Percentiles rank a stretch among this genome's conserved stretches.
These are phyloP conservation scores for Pythium rhizo-oryzae DNA, from an alignment of 352 stramenopile species.

Conservation along the genomic window DNA sequence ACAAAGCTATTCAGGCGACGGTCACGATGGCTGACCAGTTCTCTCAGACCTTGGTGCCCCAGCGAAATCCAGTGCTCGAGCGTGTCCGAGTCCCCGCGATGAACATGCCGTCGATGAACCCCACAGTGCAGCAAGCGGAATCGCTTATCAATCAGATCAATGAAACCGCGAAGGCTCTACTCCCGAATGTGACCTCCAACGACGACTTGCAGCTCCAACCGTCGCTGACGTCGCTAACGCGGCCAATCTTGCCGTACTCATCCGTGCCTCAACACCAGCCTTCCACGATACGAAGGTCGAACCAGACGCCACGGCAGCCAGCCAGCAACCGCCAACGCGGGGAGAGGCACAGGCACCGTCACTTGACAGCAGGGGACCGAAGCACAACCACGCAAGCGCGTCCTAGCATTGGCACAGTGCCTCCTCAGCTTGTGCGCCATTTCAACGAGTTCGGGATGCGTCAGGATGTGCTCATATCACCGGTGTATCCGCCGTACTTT, in stretches of 20 bases:
- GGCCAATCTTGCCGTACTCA: neutral
- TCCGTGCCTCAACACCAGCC: neutral
- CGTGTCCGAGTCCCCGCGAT: conserved; percentile 46
- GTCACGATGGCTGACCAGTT: conserved; percentile 37
- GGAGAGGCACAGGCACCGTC: conserved; percentile 12
- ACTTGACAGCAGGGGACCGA: conserved; percentile 15
- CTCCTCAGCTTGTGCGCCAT: conserved; percentile 54
- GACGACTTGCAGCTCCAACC: conserved; percentile 37
- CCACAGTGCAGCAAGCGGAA: conserved; percentile 28
- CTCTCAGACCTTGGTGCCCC: conserved; percentile 66
- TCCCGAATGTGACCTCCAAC: conserved; percentile 48
- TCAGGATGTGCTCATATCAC: conserved; percentile 63
- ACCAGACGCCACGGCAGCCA: conserved; percentile 3
- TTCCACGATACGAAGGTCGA: neutral
- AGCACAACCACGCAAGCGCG: neutral
- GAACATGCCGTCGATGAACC: conserved; percentile 46
- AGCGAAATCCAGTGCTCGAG: conserved; percentile 70
- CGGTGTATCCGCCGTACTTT: conserved; percentile 58
- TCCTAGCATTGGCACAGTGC: neutral
- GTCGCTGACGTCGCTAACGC: conserved; percentile 14
- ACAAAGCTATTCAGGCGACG: conserved; percentile 65
- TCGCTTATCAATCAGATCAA: conserved; percentile 69
- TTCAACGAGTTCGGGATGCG: conserved; percentile 69
- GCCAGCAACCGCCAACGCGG: conserved; percentile 4
- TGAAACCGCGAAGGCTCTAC: conserved; percentile 41